Evolutionary conservation across 1,139 yeast species (phyloP).

Genomic region (Taphrina communis): DNA sequence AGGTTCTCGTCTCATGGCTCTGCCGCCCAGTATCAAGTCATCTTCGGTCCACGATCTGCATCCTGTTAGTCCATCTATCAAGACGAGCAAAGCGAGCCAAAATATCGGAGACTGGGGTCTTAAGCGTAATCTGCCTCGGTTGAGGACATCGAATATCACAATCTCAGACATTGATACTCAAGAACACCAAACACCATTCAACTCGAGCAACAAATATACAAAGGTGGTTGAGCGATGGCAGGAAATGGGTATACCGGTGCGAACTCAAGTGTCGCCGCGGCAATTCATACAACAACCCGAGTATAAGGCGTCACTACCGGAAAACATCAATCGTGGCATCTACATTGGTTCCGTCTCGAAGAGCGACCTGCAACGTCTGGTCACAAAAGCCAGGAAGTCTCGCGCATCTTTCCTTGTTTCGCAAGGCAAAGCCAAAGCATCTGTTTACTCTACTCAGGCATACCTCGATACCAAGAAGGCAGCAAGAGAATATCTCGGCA

Average conservation of each 20-base stretch:
- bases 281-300: not conserved
- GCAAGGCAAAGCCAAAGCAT: not conserved
- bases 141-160: conserved; percentile 34
- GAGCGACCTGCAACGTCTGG: conserved; percentile 1
- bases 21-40: conserved; percentile 28
- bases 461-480: not conserved
- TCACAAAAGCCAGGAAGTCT: conserved; percentile 3
- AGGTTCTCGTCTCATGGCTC: conserved; percentile 25
- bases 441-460: conserved; percentile 7
- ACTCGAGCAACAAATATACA: conserved; percentile 25
- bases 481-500: conserved; percentile 9
- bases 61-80: conserved; percentile 30
- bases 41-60: conserved; percentile 11
- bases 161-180: conserved; percentile 34
- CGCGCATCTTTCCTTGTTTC: conserved; percentile 4
- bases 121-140: conserved; percentile 36
- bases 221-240: conserved; percentile 34
- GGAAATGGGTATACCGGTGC: conserved; percentile 35
- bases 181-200: conserved; percentile 39
- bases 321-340: conserved; percentile 20
- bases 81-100: conserved; percentile 28
- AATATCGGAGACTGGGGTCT: conserved; percentile 43
- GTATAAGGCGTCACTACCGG: conserved; percentile 13
- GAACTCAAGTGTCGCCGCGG: not conserved
- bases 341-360: conserved; percentile 1